A percentile compares a stretch with the other conserved stretches of the same genome.
phyloP scores from a whole-genome alignment of 176 grass and related monocot genomes.

The Miscanthus lutarioriparius region DNA sequence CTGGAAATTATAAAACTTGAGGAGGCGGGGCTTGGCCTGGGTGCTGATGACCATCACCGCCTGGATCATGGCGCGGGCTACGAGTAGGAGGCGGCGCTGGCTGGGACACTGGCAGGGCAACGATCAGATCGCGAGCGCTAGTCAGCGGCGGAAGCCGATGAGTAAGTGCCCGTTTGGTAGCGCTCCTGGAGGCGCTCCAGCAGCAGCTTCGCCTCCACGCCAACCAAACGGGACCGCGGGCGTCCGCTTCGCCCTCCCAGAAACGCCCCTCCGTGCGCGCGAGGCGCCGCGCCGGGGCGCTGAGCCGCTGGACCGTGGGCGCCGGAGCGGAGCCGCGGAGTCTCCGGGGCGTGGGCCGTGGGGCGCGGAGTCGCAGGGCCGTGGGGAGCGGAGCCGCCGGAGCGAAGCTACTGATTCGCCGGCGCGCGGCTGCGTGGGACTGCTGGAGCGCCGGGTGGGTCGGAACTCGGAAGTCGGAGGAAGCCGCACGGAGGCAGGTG shows the following conservation, averaged over 20 bases:
- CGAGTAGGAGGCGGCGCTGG: not conserved
- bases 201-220: not conserved
- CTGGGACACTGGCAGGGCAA: not conserved
- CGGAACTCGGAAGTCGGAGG: too few relatives aligned
- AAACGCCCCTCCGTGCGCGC: not conserved
- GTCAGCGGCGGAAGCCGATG: not conserved
- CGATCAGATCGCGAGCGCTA: not conserved
- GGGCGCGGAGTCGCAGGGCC: too few relatives aligned
- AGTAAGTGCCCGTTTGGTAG: not conserved
- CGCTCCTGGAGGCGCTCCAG: not conserved
- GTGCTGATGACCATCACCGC: slow-evolving; percentile 92
- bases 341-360: too few relatives aligned
- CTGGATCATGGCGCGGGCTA: slow-evolving; percentile 69
- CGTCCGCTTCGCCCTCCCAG: not conserved
- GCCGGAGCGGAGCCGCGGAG: not conserved
- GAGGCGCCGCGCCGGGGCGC: too few relatives aligned
- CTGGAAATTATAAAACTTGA: slow-evolving; percentile 94
- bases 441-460: too few relatives aligned
- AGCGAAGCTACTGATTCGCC: too few relatives aligned
- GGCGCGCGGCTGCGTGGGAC: too few relatives aligned
- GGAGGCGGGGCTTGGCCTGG: slow-evolving; percentile 81
- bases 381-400: not conserved
- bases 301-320: not conserved
- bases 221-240: not conserved
- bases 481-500: too few relatives aligned